phyloP scores from a whole-genome alignment of 2,329 filamentous ascomycete genomes.

The Pseudogymnoascus sp. region DNA sequence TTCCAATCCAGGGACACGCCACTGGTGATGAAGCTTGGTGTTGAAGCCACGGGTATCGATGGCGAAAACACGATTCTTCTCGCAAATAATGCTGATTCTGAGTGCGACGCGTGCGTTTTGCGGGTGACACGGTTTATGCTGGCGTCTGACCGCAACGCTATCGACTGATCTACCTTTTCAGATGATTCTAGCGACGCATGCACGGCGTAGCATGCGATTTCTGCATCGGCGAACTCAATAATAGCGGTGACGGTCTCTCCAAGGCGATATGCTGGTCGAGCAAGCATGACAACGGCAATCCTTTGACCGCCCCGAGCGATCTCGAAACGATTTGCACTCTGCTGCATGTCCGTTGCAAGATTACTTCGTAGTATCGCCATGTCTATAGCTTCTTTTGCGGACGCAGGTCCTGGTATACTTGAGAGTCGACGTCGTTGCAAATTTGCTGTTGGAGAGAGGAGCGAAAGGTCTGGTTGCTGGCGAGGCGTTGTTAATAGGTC shows the following conservation, averaged over 20 bases:
- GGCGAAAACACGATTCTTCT: slow-evolving; percentile 72
- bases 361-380: slow-evolving; percentile 83
- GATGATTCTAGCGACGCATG: slow-evolving; percentile 78
- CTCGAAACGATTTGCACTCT: slow-evolving; percentile 88
- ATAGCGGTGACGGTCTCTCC: slow-evolving; percentile 80
- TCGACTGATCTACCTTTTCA: slow-evolving; percentile 70
- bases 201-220: slow-evolving; percentile 78
- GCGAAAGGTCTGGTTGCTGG: slow-evolving; percentile 47
- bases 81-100: slow-evolving; percentile 77
- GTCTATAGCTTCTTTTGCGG: slow-evolving; percentile 80
- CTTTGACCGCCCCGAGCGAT: slow-evolving; percentile 86
- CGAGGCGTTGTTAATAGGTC: slow-evolving; percentile 58
- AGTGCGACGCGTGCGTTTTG: slow-evolving; percentile 68
- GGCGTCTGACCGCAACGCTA: slow-evolving; percentile 77
- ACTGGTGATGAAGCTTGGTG: slow-evolving; percentile 86
- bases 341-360: slow-evolving; percentile 56
- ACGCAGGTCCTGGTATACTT: slow-evolving; percentile 47
- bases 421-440: slow-evolving; percentile 50
- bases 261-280: slow-evolving; percentile 79
- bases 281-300: slow-evolving; percentile 86
- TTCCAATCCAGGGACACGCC: slow-evolving; percentile 85
- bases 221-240: slow-evolving; percentile 72
- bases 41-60: slow-evolving; percentile 74
- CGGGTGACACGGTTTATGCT: slow-evolving; percentile 83
- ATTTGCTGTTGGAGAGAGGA: slow-evolving; percentile 65